phyloP scores from a whole-genome alignment of 2,329 filamentous ascomycete species.

The Claviceps sp. region DNA sequence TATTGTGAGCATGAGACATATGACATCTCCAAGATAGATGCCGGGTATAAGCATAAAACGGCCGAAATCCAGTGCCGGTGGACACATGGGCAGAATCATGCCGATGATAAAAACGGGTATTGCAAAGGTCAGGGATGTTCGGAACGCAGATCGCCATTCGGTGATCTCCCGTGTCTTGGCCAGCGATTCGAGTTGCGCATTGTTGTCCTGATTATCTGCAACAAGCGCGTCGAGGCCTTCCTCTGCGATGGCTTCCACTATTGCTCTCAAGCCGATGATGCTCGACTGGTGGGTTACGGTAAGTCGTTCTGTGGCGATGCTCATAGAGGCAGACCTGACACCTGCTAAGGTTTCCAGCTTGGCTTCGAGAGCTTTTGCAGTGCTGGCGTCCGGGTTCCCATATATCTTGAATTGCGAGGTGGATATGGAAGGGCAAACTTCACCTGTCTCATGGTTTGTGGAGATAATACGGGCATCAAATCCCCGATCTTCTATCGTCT shows the following conservation, averaged over 20 bases:
- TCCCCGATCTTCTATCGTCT: slow-evolving; percentile 78
- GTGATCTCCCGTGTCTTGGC: slow-evolving; percentile 94
- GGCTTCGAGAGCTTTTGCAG: slow-evolving; percentile 60
- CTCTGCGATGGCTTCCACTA: slow-evolving; percentile 74
- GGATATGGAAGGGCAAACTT: slow-evolving; percentile 41
- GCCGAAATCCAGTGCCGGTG: slow-evolving; percentile 67
- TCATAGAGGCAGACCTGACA: slow-evolving; percentile 60
- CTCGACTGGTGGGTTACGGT: slow-evolving; percentile 60
- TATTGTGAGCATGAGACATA: slow-evolving; percentile 74
- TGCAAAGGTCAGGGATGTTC: slow-evolving; percentile 65
- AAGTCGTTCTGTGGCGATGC: slow-evolving; percentile 59
- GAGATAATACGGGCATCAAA: slow-evolving; percentile 80
- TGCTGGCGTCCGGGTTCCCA: slow-evolving; percentile 57
- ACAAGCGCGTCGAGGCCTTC: slow-evolving; percentile 79
- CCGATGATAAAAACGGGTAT: slow-evolving; percentile 82
- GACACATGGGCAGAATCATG: slow-evolving; percentile 86
- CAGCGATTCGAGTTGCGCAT: slow-evolving; percentile 87
- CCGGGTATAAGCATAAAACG: slow-evolving; percentile 53
- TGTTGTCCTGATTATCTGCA: slow-evolving; percentile 87
- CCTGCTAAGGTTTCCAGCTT: slow-evolving; percentile 53
- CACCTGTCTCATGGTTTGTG: slow-evolving; percentile 47
- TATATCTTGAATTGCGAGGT: slow-evolving; percentile 73
- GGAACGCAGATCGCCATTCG: slow-evolving; percentile 78
- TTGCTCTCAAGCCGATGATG: slow-evolving; percentile 61
- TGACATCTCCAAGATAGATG: slow-evolving; percentile 74